Conservation (phyloP, 192 early-diverging fungal genomes). For the Entomortierella parvispora region DNA sequence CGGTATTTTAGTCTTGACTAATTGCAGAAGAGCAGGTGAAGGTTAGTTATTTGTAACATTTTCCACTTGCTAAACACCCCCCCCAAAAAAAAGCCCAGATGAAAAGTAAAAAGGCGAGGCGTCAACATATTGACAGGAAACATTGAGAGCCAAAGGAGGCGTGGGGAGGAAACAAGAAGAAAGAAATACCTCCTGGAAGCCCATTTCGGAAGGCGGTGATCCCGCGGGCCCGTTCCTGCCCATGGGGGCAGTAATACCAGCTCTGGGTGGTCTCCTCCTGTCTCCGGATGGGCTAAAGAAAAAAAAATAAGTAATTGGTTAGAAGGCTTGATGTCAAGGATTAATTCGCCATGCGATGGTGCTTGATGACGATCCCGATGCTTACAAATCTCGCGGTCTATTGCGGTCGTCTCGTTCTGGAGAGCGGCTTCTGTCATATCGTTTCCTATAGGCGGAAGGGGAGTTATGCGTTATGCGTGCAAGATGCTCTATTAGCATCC, state of each 20-base stretch:
- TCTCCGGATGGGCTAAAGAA: conserved; percentile 19
- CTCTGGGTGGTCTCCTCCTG: conserved; percentile 39
- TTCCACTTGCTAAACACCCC: no score
- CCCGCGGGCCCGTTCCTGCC: conserved; percentile 27
- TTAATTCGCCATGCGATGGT: no score
- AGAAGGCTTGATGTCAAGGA: background rate
- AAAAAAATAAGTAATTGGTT: no score
- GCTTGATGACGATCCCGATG: no score
- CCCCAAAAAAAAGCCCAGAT: background rate
- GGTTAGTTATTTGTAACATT: no score
- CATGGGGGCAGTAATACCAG: conserved; percentile 2
- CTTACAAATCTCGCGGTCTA: conserved; percentile 48
- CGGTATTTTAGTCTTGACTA: conserved; percentile 36
- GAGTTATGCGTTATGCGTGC: no score
- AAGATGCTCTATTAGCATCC: no score
- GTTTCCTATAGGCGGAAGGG: conserved; percentile 21
- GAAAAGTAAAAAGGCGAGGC: background rate
- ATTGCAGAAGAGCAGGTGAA: background rate
- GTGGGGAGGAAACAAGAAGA: background rate
- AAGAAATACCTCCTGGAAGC: conserved; percentile 46
- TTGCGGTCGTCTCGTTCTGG: conserved; percentile 45
- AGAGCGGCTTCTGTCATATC: conserved; percentile 34
- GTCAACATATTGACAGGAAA: background rate
- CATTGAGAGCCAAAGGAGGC: background rate
- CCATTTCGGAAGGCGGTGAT: conserved; percentile 27